Percentiles rank a stretch among this genome's conserved stretches.
phyloP scores from a whole-genome alignment of 176 grass and related monocot genomes.

The Bromus sterilis region DNA sequence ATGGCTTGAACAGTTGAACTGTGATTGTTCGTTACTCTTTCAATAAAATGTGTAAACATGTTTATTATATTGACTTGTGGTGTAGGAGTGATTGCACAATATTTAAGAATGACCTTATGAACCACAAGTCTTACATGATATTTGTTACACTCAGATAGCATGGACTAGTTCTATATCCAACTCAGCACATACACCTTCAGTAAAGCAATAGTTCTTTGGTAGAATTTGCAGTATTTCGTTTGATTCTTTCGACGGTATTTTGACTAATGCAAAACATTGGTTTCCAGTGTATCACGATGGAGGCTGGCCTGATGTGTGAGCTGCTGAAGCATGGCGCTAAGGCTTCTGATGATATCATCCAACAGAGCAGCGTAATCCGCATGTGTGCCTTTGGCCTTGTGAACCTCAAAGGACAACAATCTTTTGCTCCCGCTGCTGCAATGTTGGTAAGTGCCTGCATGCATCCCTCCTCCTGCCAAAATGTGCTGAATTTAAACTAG shows the following conservation, averaged over 20 bases:
- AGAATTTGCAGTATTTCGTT: neutral
- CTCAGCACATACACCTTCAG: neutral
- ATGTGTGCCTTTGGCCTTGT: neutral
- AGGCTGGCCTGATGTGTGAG: neutral
- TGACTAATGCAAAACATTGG: neutral
- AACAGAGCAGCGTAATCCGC: neutral
- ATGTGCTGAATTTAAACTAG: neutral
- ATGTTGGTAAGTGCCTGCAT: neutral
- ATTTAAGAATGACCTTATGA: too few species aligned
- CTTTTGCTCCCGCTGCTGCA: neutral
- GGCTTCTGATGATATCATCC: neutral
- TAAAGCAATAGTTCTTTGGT: neutral
- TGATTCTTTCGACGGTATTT: neutral
- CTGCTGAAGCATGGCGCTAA: neutral
- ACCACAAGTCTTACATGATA: too few species aligned
- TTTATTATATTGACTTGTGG: neutral
- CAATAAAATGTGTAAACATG: neutral
- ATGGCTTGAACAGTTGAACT: too few species aligned
- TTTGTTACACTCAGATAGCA: too few species aligned
- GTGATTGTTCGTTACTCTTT: too few species aligned
- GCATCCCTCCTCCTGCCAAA: neutral
- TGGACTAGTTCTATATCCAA: neutral
- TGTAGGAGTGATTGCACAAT: too few species aligned
- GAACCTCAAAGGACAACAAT: neutral
- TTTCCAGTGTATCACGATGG: constrained; percentile 1